These are phyloP conservation scores for Russula brevipes DNA, from an alignment of 768 basidiomycete genomes.

Conservation along the genomic window DNA sequence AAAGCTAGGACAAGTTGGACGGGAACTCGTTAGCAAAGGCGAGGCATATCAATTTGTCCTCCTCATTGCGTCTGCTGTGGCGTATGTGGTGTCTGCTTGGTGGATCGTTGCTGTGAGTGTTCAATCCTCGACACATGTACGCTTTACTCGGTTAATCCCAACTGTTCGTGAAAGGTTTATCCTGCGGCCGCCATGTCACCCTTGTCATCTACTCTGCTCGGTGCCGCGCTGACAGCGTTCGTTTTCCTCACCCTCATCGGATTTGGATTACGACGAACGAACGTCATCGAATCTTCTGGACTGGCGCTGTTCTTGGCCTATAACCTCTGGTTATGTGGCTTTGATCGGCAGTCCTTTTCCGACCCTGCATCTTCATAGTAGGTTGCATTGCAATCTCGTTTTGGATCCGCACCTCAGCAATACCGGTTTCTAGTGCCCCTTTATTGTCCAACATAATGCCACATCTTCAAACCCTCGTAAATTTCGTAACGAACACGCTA, in stretches of 20 bases:
- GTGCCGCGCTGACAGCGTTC: constrained; percentile 82
- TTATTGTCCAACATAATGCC: constrained; percentile 74
- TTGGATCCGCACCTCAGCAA: not conserved
- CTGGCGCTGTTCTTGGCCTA: constrained; percentile 86
- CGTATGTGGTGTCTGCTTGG: constrained; percentile 79
- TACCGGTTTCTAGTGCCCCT: constrained; percentile 48
- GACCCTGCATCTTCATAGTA: constrained; percentile 77
- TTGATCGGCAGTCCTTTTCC: constrained; percentile 66
- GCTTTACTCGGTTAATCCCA: not conserved
- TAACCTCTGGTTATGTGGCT: constrained; percentile 86
- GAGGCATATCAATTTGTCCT: constrained; percentile 74
- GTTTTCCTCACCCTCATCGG: constrained; percentile 90
- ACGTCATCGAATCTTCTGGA: constrained; percentile 87
- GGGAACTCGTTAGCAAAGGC: constrained; percentile 62
- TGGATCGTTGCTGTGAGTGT: constrained; percentile 75
- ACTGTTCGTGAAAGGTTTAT: constrained; percentile 51
- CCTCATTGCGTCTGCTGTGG: constrained; percentile 68
- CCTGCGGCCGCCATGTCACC: constrained; percentile 79
- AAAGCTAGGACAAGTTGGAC: constrained; percentile 72
- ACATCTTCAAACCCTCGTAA: constrained; percentile 70
- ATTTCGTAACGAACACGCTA: constrained; percentile 79
- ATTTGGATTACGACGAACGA: constrained; percentile 81
- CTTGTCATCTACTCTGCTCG: constrained; percentile 82
- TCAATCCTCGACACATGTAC: not conserved
- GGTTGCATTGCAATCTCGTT: constrained; percentile 29